Evolutionary conservation across 805 yeast genomes (phyloP), one percentile per base, ranked within the genome.

Genomic region (Blastobotrys parvus): DNA sequence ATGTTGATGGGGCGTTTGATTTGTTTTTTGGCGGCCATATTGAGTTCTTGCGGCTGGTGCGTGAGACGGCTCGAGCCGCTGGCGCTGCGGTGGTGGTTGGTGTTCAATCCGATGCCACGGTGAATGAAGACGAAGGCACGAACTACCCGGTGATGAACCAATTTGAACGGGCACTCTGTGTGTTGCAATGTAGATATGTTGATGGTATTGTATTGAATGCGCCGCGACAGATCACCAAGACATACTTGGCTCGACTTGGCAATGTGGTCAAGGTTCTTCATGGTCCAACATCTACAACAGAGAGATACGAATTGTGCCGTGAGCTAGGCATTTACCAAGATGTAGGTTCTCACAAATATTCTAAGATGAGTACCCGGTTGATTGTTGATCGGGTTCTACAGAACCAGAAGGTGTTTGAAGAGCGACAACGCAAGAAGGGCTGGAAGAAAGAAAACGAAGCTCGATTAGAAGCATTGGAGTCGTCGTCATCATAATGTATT

Each of bases 11-110:
- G 10, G 82, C 83, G 1, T 92, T 89, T 65, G 98, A 92, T 61
- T 69, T 92, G 43, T 89, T 92, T 65, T 88, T 87, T 60, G 88
- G 95, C 17, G 97, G 95, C 17, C 97, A 92, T 60, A 85, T 90
- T 45, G 82, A 79, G 51, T 81, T 81, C 7, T 67, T 90, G 48
- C 66, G 72, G 45, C 58, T 67, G 13, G 71, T 82, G 18, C 58
- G 69, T 25, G 61, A 61, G 29, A 51, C 55, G 18, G 74, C 77
- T 0, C 48, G 54, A 3, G 57, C 56, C 13, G 60, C 55, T 2
- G 60, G 62, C 7, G 72, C 75, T 3, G 60, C 64, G 2, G 77
- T 86, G 1, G 62, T 84, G 1, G 85, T 81, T 7, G 95, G 94
- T 2, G 58, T 86, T 18, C 76, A 72, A 52, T 76, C 72, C 57